Evolutionary conservation across 805 yeast species (phyloP).

Genomic region (Candida fluviatilis): DNA sequence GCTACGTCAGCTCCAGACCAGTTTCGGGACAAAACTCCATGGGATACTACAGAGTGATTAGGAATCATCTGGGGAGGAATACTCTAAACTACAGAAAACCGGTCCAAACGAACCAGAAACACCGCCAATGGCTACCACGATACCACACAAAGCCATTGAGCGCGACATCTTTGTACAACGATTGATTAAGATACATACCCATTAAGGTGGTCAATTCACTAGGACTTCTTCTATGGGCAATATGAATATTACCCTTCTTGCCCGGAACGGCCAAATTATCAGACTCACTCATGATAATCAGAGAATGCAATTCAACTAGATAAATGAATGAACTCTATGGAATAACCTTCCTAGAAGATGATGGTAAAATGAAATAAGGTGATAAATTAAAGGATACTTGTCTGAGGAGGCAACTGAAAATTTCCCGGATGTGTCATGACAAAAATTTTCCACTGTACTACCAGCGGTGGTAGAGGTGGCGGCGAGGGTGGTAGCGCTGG

Average conservation of each 20-base stretch:
- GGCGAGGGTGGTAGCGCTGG: background rate
- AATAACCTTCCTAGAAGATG: background rate
- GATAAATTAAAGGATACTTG: too few relatives aligned
- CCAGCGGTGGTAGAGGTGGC: too few relatives aligned
- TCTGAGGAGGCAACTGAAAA: background rate
- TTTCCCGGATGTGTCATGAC: constrained; percentile 1
- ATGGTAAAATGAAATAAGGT: too few relatives aligned
- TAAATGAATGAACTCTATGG: background rate
- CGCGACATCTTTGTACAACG: too few relatives aligned
- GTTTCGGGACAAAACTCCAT: too few relatives aligned
- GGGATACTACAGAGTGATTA: too few relatives aligned
- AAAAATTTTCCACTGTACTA: background rate
- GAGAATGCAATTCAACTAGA: background rate
- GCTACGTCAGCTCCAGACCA: too few relatives aligned
- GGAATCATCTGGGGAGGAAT: too few relatives aligned
- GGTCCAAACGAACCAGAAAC: too few relatives aligned
- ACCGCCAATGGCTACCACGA: too few relatives aligned
- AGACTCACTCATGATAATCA: constrained; percentile 2
- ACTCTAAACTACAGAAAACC: too few relatives aligned
- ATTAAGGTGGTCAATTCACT: constrained; percentile 87
- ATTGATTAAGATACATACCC: constrained; percentile 25
- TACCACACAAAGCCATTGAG: too few relatives aligned
- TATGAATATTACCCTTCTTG: constrained; percentile 54
- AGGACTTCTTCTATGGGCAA: constrained; percentile 97
- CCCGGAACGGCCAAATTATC: constrained; percentile 10